Evolutionary conservation across 805 yeast genomes (phyloP), one percentile per base, ranked within the genome.

Genomic region (Candida golubevii): DNA sequence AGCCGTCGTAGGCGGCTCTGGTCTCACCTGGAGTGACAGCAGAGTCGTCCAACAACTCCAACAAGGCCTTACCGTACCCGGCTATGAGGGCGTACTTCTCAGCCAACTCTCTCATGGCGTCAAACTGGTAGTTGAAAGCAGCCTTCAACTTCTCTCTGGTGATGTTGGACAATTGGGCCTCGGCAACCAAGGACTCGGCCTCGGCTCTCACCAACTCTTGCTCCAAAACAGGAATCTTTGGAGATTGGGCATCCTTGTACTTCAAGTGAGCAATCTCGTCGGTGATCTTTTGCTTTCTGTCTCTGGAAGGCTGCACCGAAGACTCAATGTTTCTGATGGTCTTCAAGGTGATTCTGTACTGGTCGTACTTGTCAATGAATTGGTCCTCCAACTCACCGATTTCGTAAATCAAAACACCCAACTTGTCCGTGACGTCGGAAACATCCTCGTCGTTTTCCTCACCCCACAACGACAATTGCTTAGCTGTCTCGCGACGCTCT

Each of bases 21-120:
- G 96, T 84, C 78, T 91, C 98, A 77, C 99, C 99, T 53, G 99
- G 99, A 56, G 97, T 91, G 54, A 93, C 97, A 53, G 98, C 96
- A 55, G 93, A 74, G 71, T 91, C 98, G 67, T 91, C 98, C 66
- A 91, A 80, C 63, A 91, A 82, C 78, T 93, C 98, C 64, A 93
- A 79, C 56, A 91, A 75, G 36, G 97, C 97, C 78, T 91, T 91
- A 75, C 98, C 98, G 78, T 93, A 93, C 63, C 97, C 97, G 59
- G 98, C 97, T 74, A 91, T 91, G 59, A 93, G 77, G 42, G 98
- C 98, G 58, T 87, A 79, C 77, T 93, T 93, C 78, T 93, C 98
- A 59, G 96, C 80, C 69, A 84, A 83, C 75, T 91, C 99, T 69
- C 96, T 86, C 54, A 85, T 75, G 47, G 97, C 87, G 67, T 93